Evolutionary conservation across 2,329 filamentous ascomycete species (phyloP), one percentile per base, ranked within the genome.

Genomic region (Phaeosphaeria sp.): DNA sequence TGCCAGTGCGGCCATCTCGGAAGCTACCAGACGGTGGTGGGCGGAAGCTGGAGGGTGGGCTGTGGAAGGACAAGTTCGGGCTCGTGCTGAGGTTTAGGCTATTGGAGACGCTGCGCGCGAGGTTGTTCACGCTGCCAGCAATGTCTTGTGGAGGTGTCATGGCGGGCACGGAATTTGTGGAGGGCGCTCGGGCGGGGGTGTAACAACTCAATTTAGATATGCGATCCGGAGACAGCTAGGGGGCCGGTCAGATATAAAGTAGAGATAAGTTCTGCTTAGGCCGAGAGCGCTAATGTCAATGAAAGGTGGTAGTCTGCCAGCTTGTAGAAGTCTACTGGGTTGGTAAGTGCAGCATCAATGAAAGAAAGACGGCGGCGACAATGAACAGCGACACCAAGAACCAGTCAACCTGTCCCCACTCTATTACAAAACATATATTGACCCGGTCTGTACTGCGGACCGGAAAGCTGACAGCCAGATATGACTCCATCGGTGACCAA

Each of bases 11-110:
- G 81, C 75, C 53, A 75, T 79, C 56, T 72, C 58, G 60, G 48
- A 67, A 72, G 64, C 68, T 69, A 41, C 66, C 79, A 49, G 68
- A 49, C 51, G 73, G 64, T 56, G 72, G 65, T 61, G 78, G 65
- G 25, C 72, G 66, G 84, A 72, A 72, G 80, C 88, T 90, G 58
- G 88, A 84, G 36, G 87, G 81, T 33, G 89, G 89, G 64, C 91
- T 93, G 73, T 90, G 85, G 78, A 95, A 93, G 51, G 87, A 87
- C 46, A 90, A 83, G 47, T 83, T 85, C 25, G 94, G 93, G 53
- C 92, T 95, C 48, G 86, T 88, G 30, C 90, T 93, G 62, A 93
- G 80, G 72, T 85, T 87, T 72, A 89, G 81, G 75, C 83, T 88
- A 72, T 87, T 84, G 18, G 85, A 86, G 51, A 83, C 78, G 64